Conservation (phyloP, 1,284 basidiomycete species). For the Tremellales sp. region DNA sequence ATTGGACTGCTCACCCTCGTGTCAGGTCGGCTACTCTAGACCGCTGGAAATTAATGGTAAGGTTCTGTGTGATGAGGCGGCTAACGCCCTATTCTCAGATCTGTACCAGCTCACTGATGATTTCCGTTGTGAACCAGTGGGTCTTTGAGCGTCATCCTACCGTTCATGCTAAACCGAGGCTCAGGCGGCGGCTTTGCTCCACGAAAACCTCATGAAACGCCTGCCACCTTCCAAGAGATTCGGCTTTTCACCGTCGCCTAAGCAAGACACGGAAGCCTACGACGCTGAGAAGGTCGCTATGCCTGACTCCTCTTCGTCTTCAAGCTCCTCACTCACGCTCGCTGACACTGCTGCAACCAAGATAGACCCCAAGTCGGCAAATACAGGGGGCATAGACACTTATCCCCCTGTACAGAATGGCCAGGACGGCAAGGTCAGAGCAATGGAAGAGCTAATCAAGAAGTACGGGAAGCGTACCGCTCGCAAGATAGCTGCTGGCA, state of each 20-base stretch:
- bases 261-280: neutral
- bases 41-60: constrained; percentile 16
- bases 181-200: too few species aligned
- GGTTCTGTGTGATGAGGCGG: neutral
- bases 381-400: too few species aligned
- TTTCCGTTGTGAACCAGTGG: neutral
- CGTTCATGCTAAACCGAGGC: neutral
- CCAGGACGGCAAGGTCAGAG: neutral
- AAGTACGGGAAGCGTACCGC: constrained; percentile 12
- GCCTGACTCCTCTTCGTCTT: neutral
- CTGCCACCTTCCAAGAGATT: constrained; percentile 16
- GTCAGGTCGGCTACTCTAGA: constrained; percentile 18
- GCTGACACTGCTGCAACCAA: neutral
- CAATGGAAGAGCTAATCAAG: too few species aligned
- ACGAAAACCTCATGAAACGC: constrained; percentile 7
- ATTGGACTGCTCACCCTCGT: too few species aligned
- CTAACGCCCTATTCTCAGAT: constrained; percentile 1
- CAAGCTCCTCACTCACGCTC: neutral
- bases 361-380: neutral
- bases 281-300: neutral
- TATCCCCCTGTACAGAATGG: too few species aligned
- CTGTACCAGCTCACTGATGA: constrained; percentile 4
- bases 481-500: constrained; percentile 11
- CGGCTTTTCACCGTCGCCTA: neutral
- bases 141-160: neutral